Evolutionary conservation across 164 flowering plant species (phyloP), one percentile per base, ranked within the genome.

Genomic region (Platanus orientalis): DNA sequence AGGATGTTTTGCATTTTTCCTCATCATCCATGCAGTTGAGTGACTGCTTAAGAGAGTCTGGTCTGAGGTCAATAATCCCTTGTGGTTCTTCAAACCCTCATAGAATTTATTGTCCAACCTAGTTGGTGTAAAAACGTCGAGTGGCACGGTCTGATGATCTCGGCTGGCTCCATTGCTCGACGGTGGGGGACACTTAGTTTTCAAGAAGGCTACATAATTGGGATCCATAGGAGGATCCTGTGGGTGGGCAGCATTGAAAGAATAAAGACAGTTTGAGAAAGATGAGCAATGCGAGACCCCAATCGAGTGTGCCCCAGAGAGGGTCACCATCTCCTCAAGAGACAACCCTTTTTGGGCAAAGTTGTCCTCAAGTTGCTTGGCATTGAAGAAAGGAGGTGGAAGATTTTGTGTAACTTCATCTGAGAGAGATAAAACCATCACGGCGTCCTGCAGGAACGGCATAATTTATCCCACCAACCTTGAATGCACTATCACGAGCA

Each of bases 151-250:
- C n/a, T n/a, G n/a, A n/a, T n/a, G n/a, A n/a, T n/a, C n/a, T n/a
- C n/a, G n/a, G n/a, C n/a, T n/a, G n/a, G n/a, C n/a, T n/a, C n/a
- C n/a, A n/a, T 42, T 42, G 16, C 24, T 42, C 10, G 64, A 51
- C 14, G 68, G 55, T 11, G 48, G 48, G 20, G 76, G 82, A 34
- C 83, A 79, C 17, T 36, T 67, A 21, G 54, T 61, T 23, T 40
- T 79, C 72, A 79, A 49, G 23, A 52, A 48, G 19, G 65, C 62
- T 5, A 69, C 78, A 25, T 57, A 72, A 0, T 2, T 12, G 0
- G 66, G 64, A 20, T 74, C 73, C 68, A 79, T 14, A 1, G 74
- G 23, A 6, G 82, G 82, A 42, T 79, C 82, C 7, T 47, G 69
- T 1, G 57, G n/a, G 28, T 55, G 61, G 28, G 76, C 69, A 6